Evolutionary conservation across 169 alveolate genomes (phyloP).

Genomic region (Plasmodium reichenowi): DNA sequence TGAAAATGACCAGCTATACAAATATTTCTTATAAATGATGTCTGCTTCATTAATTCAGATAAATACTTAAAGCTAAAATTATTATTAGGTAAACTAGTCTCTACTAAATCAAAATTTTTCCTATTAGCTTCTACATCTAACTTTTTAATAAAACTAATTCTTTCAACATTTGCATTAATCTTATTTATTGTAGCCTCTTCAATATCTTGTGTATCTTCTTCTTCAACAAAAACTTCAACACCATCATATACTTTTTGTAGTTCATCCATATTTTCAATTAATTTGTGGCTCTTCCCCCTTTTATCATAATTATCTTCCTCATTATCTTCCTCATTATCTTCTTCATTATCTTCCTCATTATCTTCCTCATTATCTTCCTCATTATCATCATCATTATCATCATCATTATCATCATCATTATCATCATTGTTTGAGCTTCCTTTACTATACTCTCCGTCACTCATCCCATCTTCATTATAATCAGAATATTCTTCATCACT

Average conservation of each 20-base stretch:
- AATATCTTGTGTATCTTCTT: constrained; percentile 99
- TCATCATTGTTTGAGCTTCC: constrained; percentile 35
- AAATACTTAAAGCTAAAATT: constrained; percentile 94
- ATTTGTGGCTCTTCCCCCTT: constrained; percentile 29
- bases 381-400: constrained; percentile 81
- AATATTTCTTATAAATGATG: constrained; percentile 95
- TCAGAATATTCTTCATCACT: constrained; percentile 83
- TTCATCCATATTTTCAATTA: constrained; percentile 79
- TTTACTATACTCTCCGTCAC: constrained; percentile 29
- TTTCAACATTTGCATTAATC: constrained; percentile 87
- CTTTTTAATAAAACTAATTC: constrained; percentile 80
- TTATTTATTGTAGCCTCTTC: constrained; percentile 98
- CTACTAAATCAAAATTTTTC: constrained; percentile 84
- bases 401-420: constrained; percentile 82
- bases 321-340: constrained; percentile 43
- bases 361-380: constrained; percentile 81
- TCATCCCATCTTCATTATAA: constrained; percentile 51
- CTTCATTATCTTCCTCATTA: constrained; percentile 72
- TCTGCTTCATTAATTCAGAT: constrained; percentile 93
- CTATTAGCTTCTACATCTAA: constrained; percentile 84
- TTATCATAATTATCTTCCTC: constrained; percentile 14
- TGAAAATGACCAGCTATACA: constrained; percentile 98
- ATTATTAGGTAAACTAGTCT: constrained; percentile 89
- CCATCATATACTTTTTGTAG: constrained; percentile 81
- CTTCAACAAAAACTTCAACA: constrained; percentile 91